Conservation (phyloP, 345 rosid species). For the Eucalyptus melliodora region DNA sequence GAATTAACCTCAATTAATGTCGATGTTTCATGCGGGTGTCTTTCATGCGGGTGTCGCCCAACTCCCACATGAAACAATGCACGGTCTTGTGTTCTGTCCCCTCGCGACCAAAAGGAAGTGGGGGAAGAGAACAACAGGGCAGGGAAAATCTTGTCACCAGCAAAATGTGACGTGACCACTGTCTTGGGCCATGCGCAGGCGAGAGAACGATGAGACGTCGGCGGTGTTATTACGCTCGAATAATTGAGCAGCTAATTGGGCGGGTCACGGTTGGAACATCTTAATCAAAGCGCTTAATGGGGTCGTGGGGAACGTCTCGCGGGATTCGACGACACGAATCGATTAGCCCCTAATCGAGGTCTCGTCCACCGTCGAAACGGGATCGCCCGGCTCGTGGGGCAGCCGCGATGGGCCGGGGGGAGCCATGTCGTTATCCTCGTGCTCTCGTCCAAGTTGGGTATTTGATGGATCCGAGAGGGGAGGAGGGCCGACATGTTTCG, state of each 20-base stretch:
- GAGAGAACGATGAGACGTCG: background rate
- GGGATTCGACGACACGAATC: background rate
- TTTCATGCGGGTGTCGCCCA: background rate
- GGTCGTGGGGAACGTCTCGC: background rate
- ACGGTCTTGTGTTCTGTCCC: background rate
- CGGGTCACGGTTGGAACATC: background rate
- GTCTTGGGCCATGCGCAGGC: background rate
- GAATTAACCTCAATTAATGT: background rate
- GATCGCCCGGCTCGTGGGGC: background rate
- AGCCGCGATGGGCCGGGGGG: background rate
- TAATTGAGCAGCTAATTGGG: background rate
- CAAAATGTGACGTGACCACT: background rate
- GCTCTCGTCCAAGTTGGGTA: background rate
- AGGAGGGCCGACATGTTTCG: background rate
- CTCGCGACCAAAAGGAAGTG: background rate
- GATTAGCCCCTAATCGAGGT: background rate
- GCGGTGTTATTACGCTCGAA: background rate
- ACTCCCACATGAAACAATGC: background rate
- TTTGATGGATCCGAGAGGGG: background rate
- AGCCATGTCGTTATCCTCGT: background rate
- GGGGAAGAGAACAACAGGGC: background rate
- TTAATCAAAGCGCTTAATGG: background rate
- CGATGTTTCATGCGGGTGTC: background rate
- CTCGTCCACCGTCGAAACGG: background rate
- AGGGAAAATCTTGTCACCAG: background rate